Percentiles rank a stretch among this genome's conserved stretches.
Evolutionary conservation across 768 basidiomycete species (phyloP).

Genomic region (Auriculariales sp.): DNA sequence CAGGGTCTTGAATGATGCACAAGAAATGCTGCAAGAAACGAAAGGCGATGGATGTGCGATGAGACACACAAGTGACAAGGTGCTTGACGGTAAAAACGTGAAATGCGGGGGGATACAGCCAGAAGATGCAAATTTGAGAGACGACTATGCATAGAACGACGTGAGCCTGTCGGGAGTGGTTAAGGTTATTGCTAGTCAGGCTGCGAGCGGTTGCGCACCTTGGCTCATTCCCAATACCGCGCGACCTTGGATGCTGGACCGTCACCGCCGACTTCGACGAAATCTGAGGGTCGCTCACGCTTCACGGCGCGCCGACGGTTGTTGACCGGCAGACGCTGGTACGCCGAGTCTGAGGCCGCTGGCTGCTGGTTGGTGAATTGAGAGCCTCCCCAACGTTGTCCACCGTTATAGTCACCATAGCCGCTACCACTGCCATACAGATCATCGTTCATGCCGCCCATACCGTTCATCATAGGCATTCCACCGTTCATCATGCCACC

Average conservation of each 20-base stretch:
- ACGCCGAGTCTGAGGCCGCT: conserved; percentile 65
- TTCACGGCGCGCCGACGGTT: conserved; percentile 66
- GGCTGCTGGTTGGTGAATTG: conserved; percentile 51
- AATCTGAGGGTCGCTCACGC: conserved; percentile 73
- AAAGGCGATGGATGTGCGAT: conserved; percentile 38
- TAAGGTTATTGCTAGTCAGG: too few relatives aligned
- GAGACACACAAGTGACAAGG: neutral
- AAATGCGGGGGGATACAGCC: too few relatives aligned
- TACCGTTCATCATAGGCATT: neutral
- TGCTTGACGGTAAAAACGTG: too few relatives aligned
- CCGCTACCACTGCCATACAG: conserved; percentile 14
- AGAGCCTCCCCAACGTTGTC: too few relatives aligned
- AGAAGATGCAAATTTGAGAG: too few relatives aligned
- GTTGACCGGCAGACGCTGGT: conserved; percentile 71
- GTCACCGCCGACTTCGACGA: conserved; percentile 46
- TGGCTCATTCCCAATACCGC: conserved; percentile 64
- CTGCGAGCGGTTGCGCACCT: too few relatives aligned
- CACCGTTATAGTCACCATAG: conserved; percentile 27
- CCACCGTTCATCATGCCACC: conserved; percentile 12
- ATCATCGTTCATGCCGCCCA: conserved; percentile 1
- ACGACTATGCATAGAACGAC: too few relatives aligned
- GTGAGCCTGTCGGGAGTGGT: too few relatives aligned
- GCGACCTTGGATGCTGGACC: conserved; percentile 46
- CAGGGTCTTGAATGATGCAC: conserved; percentile 60
- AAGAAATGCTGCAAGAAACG: conserved; percentile 74